Base-by-base conservation (phyloP, 805 yeast species). In the Starmera amethionina region DNA sequence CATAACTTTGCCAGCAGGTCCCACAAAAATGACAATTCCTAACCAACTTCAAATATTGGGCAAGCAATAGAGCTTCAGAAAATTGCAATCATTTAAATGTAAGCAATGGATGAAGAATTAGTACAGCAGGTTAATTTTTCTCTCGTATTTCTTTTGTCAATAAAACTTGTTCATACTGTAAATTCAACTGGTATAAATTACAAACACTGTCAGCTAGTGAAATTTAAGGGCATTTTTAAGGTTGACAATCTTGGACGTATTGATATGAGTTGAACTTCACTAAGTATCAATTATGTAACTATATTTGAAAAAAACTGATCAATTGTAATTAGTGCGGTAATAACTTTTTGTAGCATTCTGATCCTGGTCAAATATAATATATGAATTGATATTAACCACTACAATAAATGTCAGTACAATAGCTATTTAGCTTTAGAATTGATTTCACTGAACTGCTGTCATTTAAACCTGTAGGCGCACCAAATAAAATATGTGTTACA, bases 221-320 rank as follows among this genome's bases (percentile, higher is more conserved):
- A 2, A 73, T 48, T 42, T 68, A 75, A 55, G 84, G 77, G 2
- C 18, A 16, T 16, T 16, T 4, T 8, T 22, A 22, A 22, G 6
- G 9, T 22, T 22, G 70, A 52, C 41, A 81, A 59, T 1, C 76
- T 70, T 0, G 94, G 90, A 1, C 1, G 85, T 1, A 75, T 55
- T 0, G 74, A 46, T 0, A 76, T 19, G 13, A 83, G 68, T 12
- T 77, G 75, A 4, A 68, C 36, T 11, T 70, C 55, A 2, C 89
- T 70, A 1, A 81, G 65, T 1, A 82, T 46, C 18, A 75, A 65
- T n/a, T n/a, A n/a, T 9, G 84, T 73, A 36, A 72, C 64, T 32
- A n/a, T n/a, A n/a, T 79, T 60, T 0, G 96, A 78, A 61, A 82
- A 86, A 55, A 80, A 82, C 39, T 85, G 73, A 2, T 88, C 96